Evolutionary conservation across 495 filamentous ascomycete genomes (phyloP).

Genomic region (Penicillium chermesinum): DNA sequence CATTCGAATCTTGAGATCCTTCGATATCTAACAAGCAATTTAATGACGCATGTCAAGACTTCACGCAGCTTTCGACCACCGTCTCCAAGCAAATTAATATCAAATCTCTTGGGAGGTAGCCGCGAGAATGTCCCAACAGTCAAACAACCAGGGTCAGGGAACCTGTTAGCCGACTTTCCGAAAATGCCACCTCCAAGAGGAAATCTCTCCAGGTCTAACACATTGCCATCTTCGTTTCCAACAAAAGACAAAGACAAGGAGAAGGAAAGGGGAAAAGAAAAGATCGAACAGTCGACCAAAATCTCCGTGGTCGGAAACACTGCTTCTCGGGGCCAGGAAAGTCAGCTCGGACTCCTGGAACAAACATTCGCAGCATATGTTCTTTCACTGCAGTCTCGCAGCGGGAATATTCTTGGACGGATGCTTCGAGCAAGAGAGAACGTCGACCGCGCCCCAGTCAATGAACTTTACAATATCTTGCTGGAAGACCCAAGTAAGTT

Average conservation of each 20-base stretch:
- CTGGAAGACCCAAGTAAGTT: slow-evolving; percentile 73
- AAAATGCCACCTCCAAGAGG: slow-evolving; percentile 35
- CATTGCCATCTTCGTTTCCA: slow-evolving; percentile 33
- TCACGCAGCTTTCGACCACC: slow-evolving; percentile 58
- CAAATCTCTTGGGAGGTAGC: slow-evolving; percentile 65
- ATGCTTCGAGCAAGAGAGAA: slow-evolving; percentile 62
- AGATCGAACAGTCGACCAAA: slow-evolving; percentile 28
- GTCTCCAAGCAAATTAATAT: slow-evolving; percentile 88
- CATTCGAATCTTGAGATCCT: slow-evolving; percentile 63
- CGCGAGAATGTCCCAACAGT: slow-evolving; percentile 32
- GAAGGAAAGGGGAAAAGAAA: slow-evolving; percentile 18
- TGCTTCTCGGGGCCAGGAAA: slow-evolving; percentile 28
- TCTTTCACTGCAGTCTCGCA: slow-evolving; percentile 71
- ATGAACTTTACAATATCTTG: slow-evolving; percentile 86
- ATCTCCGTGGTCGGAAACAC: slow-evolving; percentile 30
- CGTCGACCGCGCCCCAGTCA: slow-evolving; percentile 73
- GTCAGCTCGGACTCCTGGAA: slow-evolving; percentile 63
- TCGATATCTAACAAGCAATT: slow-evolving; percentile 58
- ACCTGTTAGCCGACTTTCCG: slow-evolving; percentile 34
- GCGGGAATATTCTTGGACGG: slow-evolving; percentile 78
- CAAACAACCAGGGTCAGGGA: slow-evolving; percentile 35
- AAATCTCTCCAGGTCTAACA: slow-evolving; percentile 36
- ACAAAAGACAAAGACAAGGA: slow-evolving; percentile 24
- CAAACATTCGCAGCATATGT: slow-evolving; percentile 83
- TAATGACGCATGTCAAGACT: slow-evolving; percentile 53